These are phyloP conservation scores for Melaleuca quinquenervia DNA, from an alignment of 345 rosid genomes.

Conservation along the genomic window DNA sequence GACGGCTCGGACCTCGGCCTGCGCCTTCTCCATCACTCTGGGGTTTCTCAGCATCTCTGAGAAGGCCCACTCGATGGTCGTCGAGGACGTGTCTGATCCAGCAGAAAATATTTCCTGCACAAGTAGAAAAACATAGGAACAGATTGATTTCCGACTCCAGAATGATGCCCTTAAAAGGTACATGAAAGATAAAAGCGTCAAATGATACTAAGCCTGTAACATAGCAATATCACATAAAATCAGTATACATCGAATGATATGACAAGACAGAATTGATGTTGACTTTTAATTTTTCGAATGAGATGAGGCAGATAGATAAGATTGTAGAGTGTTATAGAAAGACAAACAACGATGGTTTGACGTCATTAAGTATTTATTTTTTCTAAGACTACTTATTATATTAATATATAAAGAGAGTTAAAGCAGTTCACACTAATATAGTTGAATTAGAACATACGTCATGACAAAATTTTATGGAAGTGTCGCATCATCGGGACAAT, in stretches of 20 bases:
- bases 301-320: too few relatives aligned
- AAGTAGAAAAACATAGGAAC: background rate
- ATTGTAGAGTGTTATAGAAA: too few relatives aligned
- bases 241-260: too few relatives aligned
- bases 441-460: background rate
- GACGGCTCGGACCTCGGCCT: background rate
- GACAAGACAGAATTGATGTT: too few relatives aligned
- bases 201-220: too few relatives aligned
- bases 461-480: background rate
- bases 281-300: too few relatives aligned
- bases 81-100: constrained; percentile 5
- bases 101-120: constrained; percentile 4
- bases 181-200: background rate
- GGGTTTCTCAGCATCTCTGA: constrained; percentile 6
- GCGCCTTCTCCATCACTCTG: constrained; percentile 3
- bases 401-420: too few relatives aligned
- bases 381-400: too few relatives aligned
- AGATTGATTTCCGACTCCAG: background rate
- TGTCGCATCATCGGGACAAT: background rate
- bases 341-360: too few relatives aligned
- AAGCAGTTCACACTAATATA: background rate
- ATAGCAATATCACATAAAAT: too few relatives aligned
- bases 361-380: too few relatives aligned
- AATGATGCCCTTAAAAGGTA: background rate
- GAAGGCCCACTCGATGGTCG: constrained; percentile 9